Evolutionary conservation across 257 asterid genomes (phyloP).

Genomic region (Lycium ferocissimum): DNA sequence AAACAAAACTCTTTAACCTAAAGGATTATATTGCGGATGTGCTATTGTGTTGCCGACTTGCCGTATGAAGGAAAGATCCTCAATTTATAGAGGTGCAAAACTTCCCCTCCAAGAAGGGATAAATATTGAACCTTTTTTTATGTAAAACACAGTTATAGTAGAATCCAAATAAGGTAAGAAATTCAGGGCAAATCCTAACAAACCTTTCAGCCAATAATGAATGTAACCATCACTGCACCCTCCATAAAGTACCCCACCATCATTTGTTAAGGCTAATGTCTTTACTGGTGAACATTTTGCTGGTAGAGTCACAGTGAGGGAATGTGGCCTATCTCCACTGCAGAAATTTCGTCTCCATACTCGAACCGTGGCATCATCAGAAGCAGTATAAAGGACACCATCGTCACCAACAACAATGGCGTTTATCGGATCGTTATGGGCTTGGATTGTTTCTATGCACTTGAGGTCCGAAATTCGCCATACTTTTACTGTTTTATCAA

Average conservation of each 20-base stretch:
- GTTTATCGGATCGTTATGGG: conserved; percentile 85
- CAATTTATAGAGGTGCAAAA: no score
- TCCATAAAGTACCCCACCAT: conserved; percentile 77
- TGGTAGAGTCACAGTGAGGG: conserved; percentile 82
- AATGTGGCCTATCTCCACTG: conserved; percentile 76
- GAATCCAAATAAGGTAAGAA: no score
- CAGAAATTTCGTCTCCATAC: conserved; percentile 95
- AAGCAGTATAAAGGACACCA: conserved; percentile 89
- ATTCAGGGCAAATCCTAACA: no score
- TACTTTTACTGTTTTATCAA: conserved; percentile 81
- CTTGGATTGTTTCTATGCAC: conserved; percentile 94
- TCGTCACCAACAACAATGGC: conserved; percentile 79
- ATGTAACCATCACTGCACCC: conserved; percentile 95
- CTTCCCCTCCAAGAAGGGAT: no score
- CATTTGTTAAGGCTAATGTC: conserved; percentile 61
- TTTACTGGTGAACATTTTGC: conserved; percentile 89
- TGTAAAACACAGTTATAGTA: no score
- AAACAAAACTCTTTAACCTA: no score
- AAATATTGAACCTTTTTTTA: no score
- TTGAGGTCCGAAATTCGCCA: conserved; percentile 87
- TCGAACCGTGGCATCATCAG: conserved; percentile 86
- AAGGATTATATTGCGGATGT: no score
- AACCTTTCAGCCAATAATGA: conserved; percentile 77
- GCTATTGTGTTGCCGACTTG: no score
- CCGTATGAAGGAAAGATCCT: no score